Evolutionary conservation across 495 filamentous ascomycete species (phyloP), one percentile per base, ranked within the genome.

Genomic region (Daldinia concentrica): DNA sequence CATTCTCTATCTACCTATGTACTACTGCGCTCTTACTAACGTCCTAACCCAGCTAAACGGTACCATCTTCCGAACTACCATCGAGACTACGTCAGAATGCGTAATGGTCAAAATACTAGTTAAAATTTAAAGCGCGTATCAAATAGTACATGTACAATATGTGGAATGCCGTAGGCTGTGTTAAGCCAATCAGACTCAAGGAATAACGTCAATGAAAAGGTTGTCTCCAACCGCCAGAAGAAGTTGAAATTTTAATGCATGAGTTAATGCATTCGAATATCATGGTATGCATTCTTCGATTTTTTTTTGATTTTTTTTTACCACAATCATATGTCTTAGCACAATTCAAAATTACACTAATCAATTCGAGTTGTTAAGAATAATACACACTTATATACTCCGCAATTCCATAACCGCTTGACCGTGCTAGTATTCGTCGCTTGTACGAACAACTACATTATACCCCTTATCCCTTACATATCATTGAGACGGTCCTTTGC

Each of bases 401-500:
- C 48, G 8, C 22, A 24, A 27, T 26, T 27, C 9, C 48, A 24
- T 51, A 27, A 51, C 24, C 9, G 22, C 24, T 27, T 51, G 9
- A 27, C 22, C 48, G 51, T 27, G 2, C 14, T 12, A 36, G 1
- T 34, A 8, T 37, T 57, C 54, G 9, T 34, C 8, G 2, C 14
- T 17, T 15, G 6, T 30, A 15, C 5, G 26, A 30, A 22, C 0
- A 30, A n/a, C 50, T 26, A n/a, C 50, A 29, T 15, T n/a, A 8
- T 29, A 15, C 14, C 12, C n/a, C 15, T 45, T 48, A 32, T 8
- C 51, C 1, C 30, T 34, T 72, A 73, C 77, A 78, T 78, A 50
- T 82, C 64, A 41, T 80, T 60, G 39, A 85, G 77, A 11, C 83
- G 76, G 58, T 83, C 78, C 66, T 78, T 58, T 17, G 81, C 82